These are phyloP conservation scores for Kurtzmaniella quercitrusa DNA, from an alignment of 1,139 yeast species.

Conservation along the genomic window DNA sequence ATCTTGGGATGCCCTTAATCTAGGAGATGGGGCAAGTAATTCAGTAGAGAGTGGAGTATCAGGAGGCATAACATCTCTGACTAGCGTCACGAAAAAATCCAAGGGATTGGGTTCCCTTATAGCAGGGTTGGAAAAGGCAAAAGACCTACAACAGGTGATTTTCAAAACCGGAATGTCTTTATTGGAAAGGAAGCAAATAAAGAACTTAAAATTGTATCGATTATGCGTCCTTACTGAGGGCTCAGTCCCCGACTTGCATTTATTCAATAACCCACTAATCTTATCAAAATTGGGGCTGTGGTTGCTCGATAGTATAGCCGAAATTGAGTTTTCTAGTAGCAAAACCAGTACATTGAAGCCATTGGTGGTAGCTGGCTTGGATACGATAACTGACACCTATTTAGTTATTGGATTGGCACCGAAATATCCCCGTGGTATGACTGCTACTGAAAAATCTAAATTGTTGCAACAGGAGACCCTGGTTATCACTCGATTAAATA, in stretches of 20 bases:
- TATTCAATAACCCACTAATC: constrained; percentile 83
- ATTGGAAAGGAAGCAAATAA: constrained; percentile 75
- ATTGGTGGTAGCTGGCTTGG: constrained; percentile 81
- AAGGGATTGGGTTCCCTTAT: constrained; percentile 55
- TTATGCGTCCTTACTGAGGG: constrained; percentile 86
- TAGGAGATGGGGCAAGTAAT: constrained; percentile 22
- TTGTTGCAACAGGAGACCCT: constrained; percentile 27
- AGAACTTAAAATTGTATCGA: constrained; percentile 75
- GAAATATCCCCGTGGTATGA: constrained; percentile 63
- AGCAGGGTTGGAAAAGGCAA: constrained; percentile 77
- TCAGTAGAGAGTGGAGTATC: constrained; percentile 11
- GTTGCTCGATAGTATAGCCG: constrained; percentile 88
- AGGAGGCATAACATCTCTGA: constrained; percentile 12
- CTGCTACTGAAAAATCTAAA: constrained; percentile 40
- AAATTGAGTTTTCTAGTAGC: constrained; percentile 48
- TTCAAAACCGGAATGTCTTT: constrained; percentile 87
- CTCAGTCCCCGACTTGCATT: constrained; percentile 65
- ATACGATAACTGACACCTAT: constrained; percentile 70
- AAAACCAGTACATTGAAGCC: constrained; percentile 59
- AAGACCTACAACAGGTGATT: constrained; percentile 74
- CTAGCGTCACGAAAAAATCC: constrained; percentile 22
- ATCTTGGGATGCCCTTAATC: constrained; percentile 85
- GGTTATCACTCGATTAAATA: constrained; percentile 51
- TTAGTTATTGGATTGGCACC: constrained; percentile 90
- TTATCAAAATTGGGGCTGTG: constrained; percentile 81